These are phyloP conservation scores for Phytophthora cactorum DNA, from an alignment of 352 stramenopile species.

Conservation along the genomic window DNA sequence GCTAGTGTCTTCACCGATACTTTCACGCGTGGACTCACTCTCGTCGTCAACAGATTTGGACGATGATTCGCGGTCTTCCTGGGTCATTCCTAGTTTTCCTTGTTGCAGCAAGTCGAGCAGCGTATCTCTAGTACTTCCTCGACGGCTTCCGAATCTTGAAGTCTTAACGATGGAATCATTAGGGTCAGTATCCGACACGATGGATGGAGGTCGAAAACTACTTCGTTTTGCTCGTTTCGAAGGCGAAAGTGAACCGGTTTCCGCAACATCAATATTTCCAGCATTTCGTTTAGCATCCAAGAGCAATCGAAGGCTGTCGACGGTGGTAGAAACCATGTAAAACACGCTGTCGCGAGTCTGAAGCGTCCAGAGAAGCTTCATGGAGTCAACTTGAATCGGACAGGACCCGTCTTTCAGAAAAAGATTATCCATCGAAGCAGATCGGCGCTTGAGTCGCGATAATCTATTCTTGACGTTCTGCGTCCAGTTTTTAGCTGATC, in stretches of 20 bases:
- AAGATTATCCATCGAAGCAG: constrained; percentile 76
- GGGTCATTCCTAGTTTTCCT: constrained; percentile 62
- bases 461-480: constrained; percentile 64
- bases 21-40: constrained; percentile 16
- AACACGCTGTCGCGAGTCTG: constrained; percentile 76
- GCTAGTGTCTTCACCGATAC: constrained; percentile 19
- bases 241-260: constrained; percentile 7
- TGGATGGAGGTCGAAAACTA: constrained; percentile 28
- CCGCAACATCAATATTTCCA: constrained; percentile 5
- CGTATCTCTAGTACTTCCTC: constrained; percentile 63
- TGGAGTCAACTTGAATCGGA: constrained; percentile 83
- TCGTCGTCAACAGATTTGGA: constrained; percentile 21
- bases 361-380: constrained; percentile 84
- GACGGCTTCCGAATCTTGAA: constrained; percentile 20
- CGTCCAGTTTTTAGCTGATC: constrained; percentile 52
- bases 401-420: constrained; percentile 72
- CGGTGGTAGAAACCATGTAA: constrained; percentile 65
- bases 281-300: constrained; percentile 38
- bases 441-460: constrained; percentile 60
- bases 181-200: constrained; percentile 6
- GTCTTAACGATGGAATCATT: constrained; percentile 4
- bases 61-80: constrained; percentile 30
- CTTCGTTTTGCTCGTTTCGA: constrained; percentile 19
- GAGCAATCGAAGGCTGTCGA: constrained; percentile 60
- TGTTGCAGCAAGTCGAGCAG: constrained; percentile 78